These are phyloP conservation scores for Penicillium lagena DNA, from an alignment of 495 filamentous ascomycete genomes.

Conservation along the genomic window DNA sequence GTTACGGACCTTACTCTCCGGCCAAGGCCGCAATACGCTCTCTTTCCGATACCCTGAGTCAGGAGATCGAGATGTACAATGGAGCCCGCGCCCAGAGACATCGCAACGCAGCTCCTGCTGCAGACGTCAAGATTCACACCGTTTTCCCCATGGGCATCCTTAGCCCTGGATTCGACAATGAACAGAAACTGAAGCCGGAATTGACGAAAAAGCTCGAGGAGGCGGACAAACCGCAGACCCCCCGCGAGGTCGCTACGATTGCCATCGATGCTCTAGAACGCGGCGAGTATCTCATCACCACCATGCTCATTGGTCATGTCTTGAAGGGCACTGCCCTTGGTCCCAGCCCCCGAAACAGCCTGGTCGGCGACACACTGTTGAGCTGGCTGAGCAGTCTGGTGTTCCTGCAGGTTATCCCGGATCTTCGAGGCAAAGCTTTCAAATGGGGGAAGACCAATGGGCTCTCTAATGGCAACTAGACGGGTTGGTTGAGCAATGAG, in stretches of 20 bases:
- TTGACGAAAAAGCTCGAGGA: slow-evolving; percentile 80
- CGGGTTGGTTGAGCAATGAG: neutral
- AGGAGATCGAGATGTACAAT: slow-evolving; percentile 80
- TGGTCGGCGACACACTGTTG: slow-evolving; percentile 33
- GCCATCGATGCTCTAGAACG: slow-evolving; percentile 70
- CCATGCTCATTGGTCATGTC: slow-evolving; percentile 55
- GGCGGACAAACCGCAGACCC: slow-evolving; percentile 69
- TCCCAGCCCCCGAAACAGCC: slow-evolving; percentile 34
- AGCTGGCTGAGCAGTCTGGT: slow-evolving; percentile 40
- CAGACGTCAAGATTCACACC: slow-evolving; percentile 70
- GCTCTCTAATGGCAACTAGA: slow-evolving; percentile 12
- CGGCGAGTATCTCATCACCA: slow-evolving; percentile 72
- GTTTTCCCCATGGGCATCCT: slow-evolving; percentile 82
- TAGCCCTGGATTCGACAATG: slow-evolving; percentile 66
- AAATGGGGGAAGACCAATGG: slow-evolving; percentile 41
- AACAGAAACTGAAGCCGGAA: slow-evolving; percentile 74
- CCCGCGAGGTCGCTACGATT: slow-evolving; percentile 65
- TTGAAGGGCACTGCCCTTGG: slow-evolving; percentile 54
- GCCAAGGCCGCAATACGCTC: slow-evolving; percentile 80
- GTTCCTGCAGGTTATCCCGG: slow-evolving; percentile 36
- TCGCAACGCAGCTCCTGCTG: slow-evolving; percentile 30
- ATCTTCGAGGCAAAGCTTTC: slow-evolving; percentile 37
- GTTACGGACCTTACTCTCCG: slow-evolving; percentile 83
- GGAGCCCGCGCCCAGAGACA: slow-evolving; percentile 49
- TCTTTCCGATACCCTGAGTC: slow-evolving; percentile 72